A percentile compares a stretch with the other conserved stretches of the same genome.
Conservation (phyloP, 345 rosid genomes). For the Melaleuca alternifolia region DNA sequence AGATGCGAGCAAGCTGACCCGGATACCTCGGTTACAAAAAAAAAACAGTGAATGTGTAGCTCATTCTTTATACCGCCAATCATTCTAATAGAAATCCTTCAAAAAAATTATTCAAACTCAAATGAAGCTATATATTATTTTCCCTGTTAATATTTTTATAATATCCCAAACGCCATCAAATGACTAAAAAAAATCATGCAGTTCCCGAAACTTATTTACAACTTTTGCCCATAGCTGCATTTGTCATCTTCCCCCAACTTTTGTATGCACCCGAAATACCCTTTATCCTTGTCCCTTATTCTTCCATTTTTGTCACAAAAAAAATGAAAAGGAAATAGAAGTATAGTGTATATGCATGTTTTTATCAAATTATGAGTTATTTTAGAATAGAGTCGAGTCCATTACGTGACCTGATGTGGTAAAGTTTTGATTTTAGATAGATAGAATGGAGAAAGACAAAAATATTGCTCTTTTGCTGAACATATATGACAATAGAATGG, state of each 20-base stretch:
- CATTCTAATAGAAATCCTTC: too few relatives aligned
- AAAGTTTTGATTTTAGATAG: not conserved
- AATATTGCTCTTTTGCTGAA: not conserved
- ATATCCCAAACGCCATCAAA: too few relatives aligned
- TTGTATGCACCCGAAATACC: not conserved
- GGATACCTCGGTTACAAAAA: too few relatives aligned
- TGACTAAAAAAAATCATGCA: too few relatives aligned
- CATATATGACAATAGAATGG: not conserved
- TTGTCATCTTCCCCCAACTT: not conserved
- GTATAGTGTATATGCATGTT: not conserved
- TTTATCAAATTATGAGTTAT: not conserved
- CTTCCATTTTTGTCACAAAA: not conserved
- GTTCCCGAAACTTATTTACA: not conserved
- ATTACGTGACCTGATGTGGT: not conserved
- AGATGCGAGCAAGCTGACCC: too few relatives aligned
- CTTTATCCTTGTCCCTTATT: not conserved
- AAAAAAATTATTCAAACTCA: not conserved
- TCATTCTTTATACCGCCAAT: accelerated
- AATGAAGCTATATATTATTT: too few relatives aligned
- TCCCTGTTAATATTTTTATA: too few relatives aligned
- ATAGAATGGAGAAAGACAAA: not conserved
- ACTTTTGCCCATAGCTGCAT: not conserved
- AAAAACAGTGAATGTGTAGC: accelerated
- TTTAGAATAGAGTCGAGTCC: not conserved
- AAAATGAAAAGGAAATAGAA: not conserved